Base-by-base conservation (phyloP, 306 rosid genomes). In the Lathyrus sativus region DNA sequence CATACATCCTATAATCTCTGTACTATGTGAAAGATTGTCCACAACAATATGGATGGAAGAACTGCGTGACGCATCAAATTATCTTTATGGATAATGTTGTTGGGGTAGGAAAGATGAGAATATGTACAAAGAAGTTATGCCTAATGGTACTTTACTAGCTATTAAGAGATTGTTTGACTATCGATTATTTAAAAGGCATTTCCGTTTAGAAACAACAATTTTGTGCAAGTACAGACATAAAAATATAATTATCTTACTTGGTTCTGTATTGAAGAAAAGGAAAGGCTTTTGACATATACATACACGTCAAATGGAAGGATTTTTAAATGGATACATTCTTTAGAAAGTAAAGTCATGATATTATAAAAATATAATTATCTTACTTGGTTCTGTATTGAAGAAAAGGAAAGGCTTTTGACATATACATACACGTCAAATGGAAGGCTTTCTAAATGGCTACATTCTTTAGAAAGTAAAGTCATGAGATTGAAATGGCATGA, bases 261-360 rank as follows among this genome's bases (percentile, higher is more conserved):
- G 4, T 81, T 78, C 53, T 81, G 80, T 28, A n/a, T 24, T 4
- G 49, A 77, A 51, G 17, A n/a, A 11, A 31, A 39, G 4, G 85
- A 69, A 62, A 62, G 6, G 19, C 38, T 76, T 51, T 19, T 76
- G 10, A 71, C 66, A 28, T 69, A 76, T 31, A 11, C 56, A 43
- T 58, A 51, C 58, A 74, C 45, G 75, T 24, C 79, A 49, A 76
- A 69, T 57, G 82, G 82, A 58, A 74, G 68, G 17, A 80, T 81
- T 70, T 60, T 74, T n/a, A 71, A 74, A 42, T 78, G 80, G 80
- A 70, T 81, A 11, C 51, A 73, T 35, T 76, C 70, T 33, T 35
- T 12, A 10, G 77, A 57, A 43, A 43, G 61, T 42, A n/a, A n/a
- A n/a, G n/a, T n/a, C 22, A 19, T 19, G 22, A 19, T n/a, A n/a